Evolutionary conservation across 371 early-diverging fungal genomes (phyloP), one percentile per base, ranked within the genome.

Genomic region (Nematocida sp.): DNA sequence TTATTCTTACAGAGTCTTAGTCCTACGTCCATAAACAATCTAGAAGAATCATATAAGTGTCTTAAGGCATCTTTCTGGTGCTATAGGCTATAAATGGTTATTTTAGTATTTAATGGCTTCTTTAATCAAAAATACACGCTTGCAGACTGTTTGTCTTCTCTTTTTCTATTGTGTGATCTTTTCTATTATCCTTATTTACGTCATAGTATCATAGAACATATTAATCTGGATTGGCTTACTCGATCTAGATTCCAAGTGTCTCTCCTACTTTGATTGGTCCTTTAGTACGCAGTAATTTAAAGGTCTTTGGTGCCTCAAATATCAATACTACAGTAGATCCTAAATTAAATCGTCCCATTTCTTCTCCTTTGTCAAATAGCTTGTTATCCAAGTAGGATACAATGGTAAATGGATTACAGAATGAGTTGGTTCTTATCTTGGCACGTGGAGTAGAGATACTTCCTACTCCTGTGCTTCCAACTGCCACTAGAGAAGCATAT

Each of bases 401-500:
- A 2, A 2, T n/a, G 5, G 5, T 29, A 3, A 41, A 9, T 29
- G 2, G 32, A 3, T 11, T 38, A 1, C 9, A 43, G n/a, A 11
- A 53, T 40, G 21, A 2, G 41, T 65, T 65, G 4, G 65, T 65
- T n/a, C n/a, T 38, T 9, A 65, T 19, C 3, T 53, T 31, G 5
- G 46, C 65, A 25, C 41, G 11, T 9, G 37, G 11, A 15, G 54
- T 54, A 40, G 23, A n/a, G 13, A 65, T 65, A 41, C 65, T 65
- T 38, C 65, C 65, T 23, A 65, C 65, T 3, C 65, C 65, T 1
- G 52, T 52, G 38, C 65, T 65, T 29, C 65, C 65, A 38, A 65
- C 65, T n/a, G 65, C 65, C 5, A 65, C 55, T 15, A 54, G 63
- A 17, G 21, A 9, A 29, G 34, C 31, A 2, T 53, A 41, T 1